phyloP scores from a whole-genome alignment of 306 rosid genomes.

The Morella rubra region DNA sequence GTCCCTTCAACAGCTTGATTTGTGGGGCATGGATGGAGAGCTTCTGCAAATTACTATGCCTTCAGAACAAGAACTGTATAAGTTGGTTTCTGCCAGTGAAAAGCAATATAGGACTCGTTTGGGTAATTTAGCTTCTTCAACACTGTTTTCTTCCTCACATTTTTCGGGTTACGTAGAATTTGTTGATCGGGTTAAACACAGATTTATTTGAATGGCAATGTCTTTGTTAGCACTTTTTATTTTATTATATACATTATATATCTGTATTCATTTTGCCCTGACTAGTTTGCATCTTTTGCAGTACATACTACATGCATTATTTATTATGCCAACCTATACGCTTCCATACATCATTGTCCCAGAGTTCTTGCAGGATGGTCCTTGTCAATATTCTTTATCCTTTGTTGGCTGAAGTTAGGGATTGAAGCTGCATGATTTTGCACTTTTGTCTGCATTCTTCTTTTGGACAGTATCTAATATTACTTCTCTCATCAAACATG shows the following conservation, averaged over 20 bases:
- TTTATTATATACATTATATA: not conserved
- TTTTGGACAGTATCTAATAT: not conserved
- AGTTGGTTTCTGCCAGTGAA: constrained; percentile 62
- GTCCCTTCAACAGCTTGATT: constrained; percentile 55
- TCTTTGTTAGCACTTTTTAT: not conserved
- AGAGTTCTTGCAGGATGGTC: not conserved
- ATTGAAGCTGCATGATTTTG: not conserved
- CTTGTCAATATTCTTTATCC: no score
- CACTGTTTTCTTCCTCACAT: no score
- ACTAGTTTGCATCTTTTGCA: not conserved
- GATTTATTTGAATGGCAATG: not conserved
- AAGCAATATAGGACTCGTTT: constrained; percentile 46
- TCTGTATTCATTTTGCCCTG: not conserved
- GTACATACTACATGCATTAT: not conserved
- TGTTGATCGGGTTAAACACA: not conserved
- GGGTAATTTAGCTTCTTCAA: constrained; percentile 46
- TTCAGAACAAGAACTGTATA: constrained; percentile 59
- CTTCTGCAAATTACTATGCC: constrained; percentile 61
- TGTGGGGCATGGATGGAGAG: constrained; percentile 86
- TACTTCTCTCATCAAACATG: not conserved
- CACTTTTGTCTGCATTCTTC: not conserved
- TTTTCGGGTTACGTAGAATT: not conserved
- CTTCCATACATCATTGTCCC: not conserved
- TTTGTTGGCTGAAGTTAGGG: not conserved
- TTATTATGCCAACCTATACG: not conserved